Evolutionary conservation across 2,329 filamentous ascomycete species (phyloP).

Genomic region (Pseudogymnoascus sp.): DNA sequence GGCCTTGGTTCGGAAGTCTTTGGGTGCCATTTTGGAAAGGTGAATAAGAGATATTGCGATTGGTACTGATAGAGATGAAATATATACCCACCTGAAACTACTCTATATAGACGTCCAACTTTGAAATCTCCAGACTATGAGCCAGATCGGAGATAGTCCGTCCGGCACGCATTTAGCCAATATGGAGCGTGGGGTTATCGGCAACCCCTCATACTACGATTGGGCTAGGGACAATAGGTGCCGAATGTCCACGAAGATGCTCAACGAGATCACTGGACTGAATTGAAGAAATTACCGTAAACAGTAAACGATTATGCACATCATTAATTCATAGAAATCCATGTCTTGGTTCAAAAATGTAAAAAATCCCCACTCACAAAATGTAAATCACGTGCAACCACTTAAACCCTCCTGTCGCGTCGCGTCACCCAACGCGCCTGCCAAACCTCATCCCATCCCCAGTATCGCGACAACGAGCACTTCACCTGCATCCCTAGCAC

Average conservation of each 20-base stretch:
- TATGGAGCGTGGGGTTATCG: background rate
- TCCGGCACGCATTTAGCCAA: background rate
- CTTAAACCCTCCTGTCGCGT: slow-evolving; percentile 4
- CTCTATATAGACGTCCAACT: background rate
- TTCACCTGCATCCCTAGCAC: background rate
- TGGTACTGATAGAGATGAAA: background rate
- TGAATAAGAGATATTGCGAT: background rate
- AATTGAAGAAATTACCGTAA: background rate
- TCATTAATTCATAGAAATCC: background rate
- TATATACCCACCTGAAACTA: slow-evolving; percentile 2
- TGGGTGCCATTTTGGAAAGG: background rate
- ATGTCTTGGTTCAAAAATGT: background rate
- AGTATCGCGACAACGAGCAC: background rate
- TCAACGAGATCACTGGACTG: background rate
- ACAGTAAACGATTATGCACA: background rate
- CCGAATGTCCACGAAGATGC: background rate
- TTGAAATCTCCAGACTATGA: background rate
- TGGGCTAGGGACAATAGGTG: background rate
- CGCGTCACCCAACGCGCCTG: background rate
- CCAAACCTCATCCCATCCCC: background rate
- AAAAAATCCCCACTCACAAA: background rate
- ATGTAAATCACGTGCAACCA: slow-evolving; percentile 2
- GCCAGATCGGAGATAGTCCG: background rate
- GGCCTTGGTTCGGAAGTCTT: slow-evolving; percentile 10
- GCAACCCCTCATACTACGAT: background rate